These are phyloP conservation scores for Paecilomyces dactylethromorphus DNA, from an alignment of 2,329 filamentous ascomycete species.

Conservation along the genomic window DNA sequence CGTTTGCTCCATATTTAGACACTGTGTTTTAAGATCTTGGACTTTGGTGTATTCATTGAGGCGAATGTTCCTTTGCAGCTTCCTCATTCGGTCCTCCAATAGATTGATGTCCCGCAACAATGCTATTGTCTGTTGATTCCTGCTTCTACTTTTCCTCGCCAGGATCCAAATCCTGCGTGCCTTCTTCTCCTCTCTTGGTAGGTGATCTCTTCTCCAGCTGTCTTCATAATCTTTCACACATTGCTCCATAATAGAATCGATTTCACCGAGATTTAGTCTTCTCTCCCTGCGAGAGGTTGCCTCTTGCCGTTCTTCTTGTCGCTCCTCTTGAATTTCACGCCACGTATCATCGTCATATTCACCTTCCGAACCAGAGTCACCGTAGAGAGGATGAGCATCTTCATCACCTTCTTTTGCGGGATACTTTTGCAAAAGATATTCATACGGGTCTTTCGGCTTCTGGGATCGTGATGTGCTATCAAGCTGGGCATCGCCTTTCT, in stretches of 20 bases:
- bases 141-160: conserved; percentile 40
- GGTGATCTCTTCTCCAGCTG: conserved; percentile 54
- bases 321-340: conserved; percentile 56
- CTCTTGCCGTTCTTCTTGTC: conserved; percentile 8
- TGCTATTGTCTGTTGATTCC: conserved; percentile 37
- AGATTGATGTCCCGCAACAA: conserved; percentile 38
- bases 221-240: conserved; percentile 46
- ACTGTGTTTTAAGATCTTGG: conserved; percentile 49
- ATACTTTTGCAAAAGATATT: conserved; percentile 38
- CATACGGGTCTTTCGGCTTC: conserved; percentile 14
- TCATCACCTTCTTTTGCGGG: conserved; percentile 33
- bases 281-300: conserved; percentile 10
- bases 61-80: conserved; percentile 48
- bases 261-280: conserved; percentile 39
- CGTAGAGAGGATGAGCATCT: conserved; percentile 45
- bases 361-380: conserved; percentile 49
- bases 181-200: conserved; percentile 49
- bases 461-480: neutral
- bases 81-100: conserved; percentile 49
- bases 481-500: neutral
- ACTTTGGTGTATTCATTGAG: conserved; percentile 47
- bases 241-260: conserved; percentile 49
- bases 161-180: conserved; percentile 58
- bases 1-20: conserved; percentile 56
- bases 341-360: conserved; percentile 55